Conservation (phyloP, 78 protist species). For the Capsaspora owczarzaki region DNA sequence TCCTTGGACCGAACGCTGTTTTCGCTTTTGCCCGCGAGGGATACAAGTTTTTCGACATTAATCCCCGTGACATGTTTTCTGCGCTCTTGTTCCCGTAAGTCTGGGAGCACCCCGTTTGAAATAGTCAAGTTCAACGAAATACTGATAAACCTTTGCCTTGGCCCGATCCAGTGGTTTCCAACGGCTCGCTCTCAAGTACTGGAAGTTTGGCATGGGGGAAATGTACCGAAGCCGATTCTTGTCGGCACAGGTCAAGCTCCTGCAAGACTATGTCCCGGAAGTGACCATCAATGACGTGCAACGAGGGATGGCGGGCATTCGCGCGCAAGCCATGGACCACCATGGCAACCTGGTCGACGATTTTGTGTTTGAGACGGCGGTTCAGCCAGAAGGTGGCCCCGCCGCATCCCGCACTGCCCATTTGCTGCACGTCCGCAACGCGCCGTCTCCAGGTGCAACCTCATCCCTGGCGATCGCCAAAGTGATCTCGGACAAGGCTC, state of each 20-base stretch:
- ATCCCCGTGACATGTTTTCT: constrained; percentile 9
- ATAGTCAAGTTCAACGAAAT: neutral
- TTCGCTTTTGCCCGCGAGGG: constrained; percentile 47
- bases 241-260: constrained; percentile 1
- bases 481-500: constrained; percentile 18
- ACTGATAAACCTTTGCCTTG: neutral
- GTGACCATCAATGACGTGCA: constrained; percentile 5
- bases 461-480: constrained; percentile 55
- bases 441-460: constrained; percentile 69
- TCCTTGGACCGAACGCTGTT: constrained; percentile 63
- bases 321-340: constrained; percentile 32
- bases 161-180: constrained; percentile 3
- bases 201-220: constrained; percentile 25
- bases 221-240: constrained; percentile 1
- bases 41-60: constrained; percentile 19
- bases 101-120: too few relatives aligned
- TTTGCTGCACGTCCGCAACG: constrained; percentile 49
- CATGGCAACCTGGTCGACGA: constrained; percentile 50
- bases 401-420: neutral
- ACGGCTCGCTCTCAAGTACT: constrained; percentile 19
- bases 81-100: neutral
- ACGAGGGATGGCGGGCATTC: constrained; percentile 21
- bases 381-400: neutral
- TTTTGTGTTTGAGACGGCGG: constrained; percentile 28
- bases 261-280: constrained; percentile 24